Conservation (phyloP, 768 basidiomycete genomes). For the Hysterangium stoloniferum region DNA sequence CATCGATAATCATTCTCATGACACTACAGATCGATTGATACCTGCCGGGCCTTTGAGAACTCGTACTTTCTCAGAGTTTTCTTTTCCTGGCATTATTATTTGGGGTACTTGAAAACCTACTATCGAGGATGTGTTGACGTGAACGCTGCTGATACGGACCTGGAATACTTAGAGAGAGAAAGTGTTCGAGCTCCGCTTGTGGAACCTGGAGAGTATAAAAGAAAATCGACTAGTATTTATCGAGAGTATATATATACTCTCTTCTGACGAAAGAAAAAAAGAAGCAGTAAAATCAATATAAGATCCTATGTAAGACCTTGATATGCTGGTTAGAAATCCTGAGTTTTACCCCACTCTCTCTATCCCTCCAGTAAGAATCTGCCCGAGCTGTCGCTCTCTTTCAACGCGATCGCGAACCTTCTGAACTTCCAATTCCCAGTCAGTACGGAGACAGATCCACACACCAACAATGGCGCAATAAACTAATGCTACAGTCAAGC, state of each 20-base stretch:
- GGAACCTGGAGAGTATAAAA: too few species aligned
- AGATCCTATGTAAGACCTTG: too few species aligned
- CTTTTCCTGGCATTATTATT: constrained; percentile 17
- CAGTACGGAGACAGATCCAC: constrained; percentile 43
- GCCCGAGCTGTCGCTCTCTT: constrained; percentile 10
- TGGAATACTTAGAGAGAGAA: too few species aligned
- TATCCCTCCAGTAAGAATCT: constrained; percentile 43
- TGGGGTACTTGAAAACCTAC: too few species aligned
- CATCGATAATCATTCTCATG: not conserved
- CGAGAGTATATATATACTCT: too few species aligned
- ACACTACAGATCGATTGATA: constrained; percentile 15
- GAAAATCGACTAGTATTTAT: too few species aligned
- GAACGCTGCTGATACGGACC: too few species aligned
- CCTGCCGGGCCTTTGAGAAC: constrained; percentile 74
- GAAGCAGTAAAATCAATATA: not conserved
- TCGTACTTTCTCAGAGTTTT: constrained; percentile 20
- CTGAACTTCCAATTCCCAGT: constrained; percentile 65
- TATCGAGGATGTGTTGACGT: not conserved
- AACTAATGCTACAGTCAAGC: constrained; percentile 60
- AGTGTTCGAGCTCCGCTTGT: too few species aligned
- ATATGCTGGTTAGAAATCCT: too few species aligned
- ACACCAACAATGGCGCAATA: constrained; percentile 50
- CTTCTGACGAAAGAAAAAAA: not conserved
- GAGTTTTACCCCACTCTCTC: too few species aligned
- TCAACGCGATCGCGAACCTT: constrained; percentile 38